These are phyloP conservation scores for Trapa bicornis DNA, from an alignment of 345 rosid species.

Conservation along the genomic window DNA sequence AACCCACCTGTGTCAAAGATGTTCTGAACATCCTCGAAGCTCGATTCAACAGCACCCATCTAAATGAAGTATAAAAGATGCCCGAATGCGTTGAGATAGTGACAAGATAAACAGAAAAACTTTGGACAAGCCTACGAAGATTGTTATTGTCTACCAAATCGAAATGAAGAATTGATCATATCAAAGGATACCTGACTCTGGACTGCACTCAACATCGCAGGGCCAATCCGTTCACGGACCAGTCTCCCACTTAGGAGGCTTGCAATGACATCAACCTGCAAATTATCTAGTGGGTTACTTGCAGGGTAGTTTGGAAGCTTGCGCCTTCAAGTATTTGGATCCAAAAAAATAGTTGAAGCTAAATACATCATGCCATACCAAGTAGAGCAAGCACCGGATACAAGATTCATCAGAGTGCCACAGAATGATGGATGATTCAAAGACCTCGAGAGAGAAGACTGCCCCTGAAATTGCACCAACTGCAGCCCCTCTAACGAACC, in stretches of 20 bases:
- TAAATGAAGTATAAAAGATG: constrained; percentile 13
- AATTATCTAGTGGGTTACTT: not conserved
- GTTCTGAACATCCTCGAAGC: constrained; percentile 63
- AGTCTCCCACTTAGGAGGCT: constrained; percentile 98
- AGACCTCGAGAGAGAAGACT: constrained; percentile 95
- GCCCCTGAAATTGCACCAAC: constrained; percentile 99
- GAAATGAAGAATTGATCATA: not conserved
- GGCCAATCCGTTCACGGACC: constrained; percentile 93
- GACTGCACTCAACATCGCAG: constrained; percentile 98
- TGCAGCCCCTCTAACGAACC: constrained; percentile 92
- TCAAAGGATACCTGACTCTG: constrained; percentile 75
- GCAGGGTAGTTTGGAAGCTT: not conserved
- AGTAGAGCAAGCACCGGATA: constrained; percentile 74
- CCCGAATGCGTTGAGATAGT: not conserved
- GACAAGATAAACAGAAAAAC: constrained; percentile 6
- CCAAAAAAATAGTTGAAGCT: not conserved
- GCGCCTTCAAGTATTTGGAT: not conserved
- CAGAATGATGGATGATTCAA: constrained; percentile 87
- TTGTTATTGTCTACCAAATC: not conserved
- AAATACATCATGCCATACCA: constrained; percentile 40
- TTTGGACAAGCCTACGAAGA: not conserved
- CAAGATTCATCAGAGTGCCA: constrained; percentile 96
- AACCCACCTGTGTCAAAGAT: constrained; percentile 74
- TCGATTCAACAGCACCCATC: constrained; percentile 94
- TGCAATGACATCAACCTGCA: constrained; percentile 90